These are phyloP conservation scores for Xylariaceae sp. DNA, from an alignment of 2,329 filamentous ascomycete genomes.

Conservation along the genomic window DNA sequence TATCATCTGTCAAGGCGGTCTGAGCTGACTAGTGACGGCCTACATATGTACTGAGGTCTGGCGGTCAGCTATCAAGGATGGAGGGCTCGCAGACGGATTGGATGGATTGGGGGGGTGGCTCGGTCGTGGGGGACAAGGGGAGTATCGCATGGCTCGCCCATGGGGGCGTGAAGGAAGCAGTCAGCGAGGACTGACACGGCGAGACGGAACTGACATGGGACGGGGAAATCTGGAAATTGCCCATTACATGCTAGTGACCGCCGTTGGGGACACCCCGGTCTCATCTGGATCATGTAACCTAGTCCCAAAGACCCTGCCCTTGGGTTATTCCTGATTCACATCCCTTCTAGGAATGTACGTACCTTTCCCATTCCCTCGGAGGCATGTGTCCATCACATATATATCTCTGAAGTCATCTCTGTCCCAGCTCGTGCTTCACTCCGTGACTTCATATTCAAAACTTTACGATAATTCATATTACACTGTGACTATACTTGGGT, in stretches of 20 bases:
- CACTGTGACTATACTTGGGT: slow-evolving; percentile 11
- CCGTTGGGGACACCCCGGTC: slow-evolving; percentile 12
- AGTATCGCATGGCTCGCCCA: slow-evolving; percentile 3
- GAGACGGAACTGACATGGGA: slow-evolving; percentile 14
- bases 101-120: slow-evolving; percentile 15
- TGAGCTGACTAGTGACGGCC: slow-evolving; percentile 30
- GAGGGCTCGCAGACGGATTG: slow-evolving; percentile 13
- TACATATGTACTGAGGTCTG: slow-evolving; percentile 26
- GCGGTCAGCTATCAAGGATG: slow-evolving; percentile 27
- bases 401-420: slow-evolving; percentile 28
- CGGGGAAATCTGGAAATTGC: slow-evolving; percentile 20
- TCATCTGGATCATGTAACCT: slow-evolving; percentile 17
- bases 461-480: slow-evolving; percentile 18
- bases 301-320: slow-evolving; percentile 9
- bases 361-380: slow-evolving; percentile 7
- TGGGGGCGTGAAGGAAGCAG: slow-evolving; percentile 10
- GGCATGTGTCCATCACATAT: slow-evolving; percentile 17
- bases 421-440: slow-evolving; percentile 21
- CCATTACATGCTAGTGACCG: slow-evolving; percentile 12
- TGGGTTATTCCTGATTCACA: slow-evolving; percentile 15
- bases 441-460: slow-evolving; percentile 24
- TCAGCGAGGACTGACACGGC: slow-evolving; percentile 13
- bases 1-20: slow-evolving; percentile 27
- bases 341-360: slow-evolving; percentile 6
- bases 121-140: slow-evolving; percentile 17